Evolutionary conservation across 169 alveolate genomes (phyloP).

Genomic region (Sarcocystis neurona): DNA sequence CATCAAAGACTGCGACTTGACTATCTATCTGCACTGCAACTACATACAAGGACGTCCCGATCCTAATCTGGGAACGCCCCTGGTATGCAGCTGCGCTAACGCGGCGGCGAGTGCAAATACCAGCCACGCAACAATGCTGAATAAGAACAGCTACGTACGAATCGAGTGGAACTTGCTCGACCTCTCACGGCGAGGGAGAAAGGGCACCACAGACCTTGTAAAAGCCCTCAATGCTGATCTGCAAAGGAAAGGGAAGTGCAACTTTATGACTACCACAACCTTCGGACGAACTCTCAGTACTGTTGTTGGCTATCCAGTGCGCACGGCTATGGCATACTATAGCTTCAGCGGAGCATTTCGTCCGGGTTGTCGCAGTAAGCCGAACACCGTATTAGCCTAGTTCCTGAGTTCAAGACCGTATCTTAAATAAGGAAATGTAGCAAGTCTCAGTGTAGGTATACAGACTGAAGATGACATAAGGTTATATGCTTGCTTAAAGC

Average conservation of each 20-base stretch:
- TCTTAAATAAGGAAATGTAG: too few relatives aligned
- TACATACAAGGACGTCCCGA: not conserved
- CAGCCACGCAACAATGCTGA: too few relatives aligned
- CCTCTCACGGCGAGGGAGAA: not conserved
- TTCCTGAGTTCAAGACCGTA: too few relatives aligned
- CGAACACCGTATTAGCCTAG: too few relatives aligned
- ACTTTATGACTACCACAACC: not conserved
- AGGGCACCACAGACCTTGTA: constrained; percentile 13
- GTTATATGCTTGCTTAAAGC: too few relatives aligned
- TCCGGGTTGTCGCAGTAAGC: too few relatives aligned
- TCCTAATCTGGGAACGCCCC: not conserved
- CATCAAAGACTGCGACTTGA: not conserved
- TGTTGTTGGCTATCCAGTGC: not conserved
- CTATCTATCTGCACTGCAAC: not conserved
- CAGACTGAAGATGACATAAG: too few relatives aligned
- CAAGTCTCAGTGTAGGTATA: too few relatives aligned
- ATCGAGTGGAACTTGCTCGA: constrained; percentile 22
- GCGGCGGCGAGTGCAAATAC: not conserved
- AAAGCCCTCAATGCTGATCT: constrained; percentile 30
- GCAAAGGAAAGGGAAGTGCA: not conserved
- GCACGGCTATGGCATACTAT: not conserved
- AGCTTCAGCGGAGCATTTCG: constrained; percentile 14
- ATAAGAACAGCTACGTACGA: constrained; percentile 4
- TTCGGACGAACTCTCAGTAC: constrained; percentile 6
- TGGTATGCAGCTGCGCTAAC: not conserved